Conservation (phyloP, 2,329 filamentous ascomycete species). For the Cladosporium sp. region DNA sequence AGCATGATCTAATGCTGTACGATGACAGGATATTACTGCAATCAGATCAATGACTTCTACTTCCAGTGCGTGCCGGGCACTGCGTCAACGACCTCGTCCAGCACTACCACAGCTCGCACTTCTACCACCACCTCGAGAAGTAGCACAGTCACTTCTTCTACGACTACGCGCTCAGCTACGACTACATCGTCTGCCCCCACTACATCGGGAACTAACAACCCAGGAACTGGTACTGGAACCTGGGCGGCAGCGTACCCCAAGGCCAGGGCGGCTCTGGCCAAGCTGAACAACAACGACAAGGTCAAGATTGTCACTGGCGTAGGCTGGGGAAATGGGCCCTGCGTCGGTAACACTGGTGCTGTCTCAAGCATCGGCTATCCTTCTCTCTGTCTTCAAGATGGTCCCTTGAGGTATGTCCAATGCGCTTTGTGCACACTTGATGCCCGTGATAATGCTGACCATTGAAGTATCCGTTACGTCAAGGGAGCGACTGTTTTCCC, state of each 20-base stretch:
- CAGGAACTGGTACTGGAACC: constrained; percentile 10
- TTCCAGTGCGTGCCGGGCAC: constrained; percentile 35
- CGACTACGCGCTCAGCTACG: background rate
- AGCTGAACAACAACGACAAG: constrained; percentile 39
- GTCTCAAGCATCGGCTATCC: constrained; percentile 68
- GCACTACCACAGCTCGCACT: background rate
- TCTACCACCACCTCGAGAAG: background rate
- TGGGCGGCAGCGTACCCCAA: constrained; percentile 42
- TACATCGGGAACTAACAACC: background rate
- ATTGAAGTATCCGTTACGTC: constrained; percentile 66
- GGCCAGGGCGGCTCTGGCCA: constrained; percentile 39
- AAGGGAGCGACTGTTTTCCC: constrained; percentile 86
- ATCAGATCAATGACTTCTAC: constrained; percentile 36
- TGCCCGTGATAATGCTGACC: background rate
- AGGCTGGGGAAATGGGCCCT: constrained; percentile 35
- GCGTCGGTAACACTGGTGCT: constrained; percentile 56
- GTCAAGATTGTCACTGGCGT: constrained; percentile 41
- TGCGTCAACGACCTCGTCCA: constrained; percentile 11
- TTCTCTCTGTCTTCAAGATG: constrained; percentile 81
- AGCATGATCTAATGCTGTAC: background rate
- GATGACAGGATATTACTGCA: constrained; percentile 33
- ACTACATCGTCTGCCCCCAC: constrained; percentile 1
- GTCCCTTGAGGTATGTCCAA: constrained; percentile 63
- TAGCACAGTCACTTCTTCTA: background rate
- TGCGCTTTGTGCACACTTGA: background rate